These are phyloP conservation scores for Phtheirospermum japonicum DNA, from an alignment of 257 asterid genomes.

Conservation along the genomic window DNA sequence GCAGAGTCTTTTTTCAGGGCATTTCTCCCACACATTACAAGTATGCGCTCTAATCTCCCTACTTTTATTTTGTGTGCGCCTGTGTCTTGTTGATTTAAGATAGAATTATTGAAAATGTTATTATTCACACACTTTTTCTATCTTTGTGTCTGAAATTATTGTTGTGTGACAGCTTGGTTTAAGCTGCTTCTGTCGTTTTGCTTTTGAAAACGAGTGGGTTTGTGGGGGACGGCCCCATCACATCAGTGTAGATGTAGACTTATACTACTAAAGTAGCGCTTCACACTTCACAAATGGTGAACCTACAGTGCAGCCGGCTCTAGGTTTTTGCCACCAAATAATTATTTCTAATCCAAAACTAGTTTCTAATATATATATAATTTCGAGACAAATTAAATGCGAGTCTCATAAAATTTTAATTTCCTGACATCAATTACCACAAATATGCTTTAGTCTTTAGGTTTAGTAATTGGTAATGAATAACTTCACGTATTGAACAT, in stretches of 20 bases:
- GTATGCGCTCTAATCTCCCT: too few relatives aligned
- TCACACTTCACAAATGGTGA: not conserved
- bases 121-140: too few relatives aligned
- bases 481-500: too few relatives aligned
- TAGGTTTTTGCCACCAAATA: not conserved
- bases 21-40: conserved; percentile 92
- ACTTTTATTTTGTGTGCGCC: too few relatives aligned
- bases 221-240: not conserved
- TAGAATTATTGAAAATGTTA: not conserved
- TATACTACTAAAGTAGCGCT: too few relatives aligned
- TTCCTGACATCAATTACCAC: too few relatives aligned
- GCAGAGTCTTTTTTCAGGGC: conserved; percentile 74
- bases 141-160: conserved; percentile 25
- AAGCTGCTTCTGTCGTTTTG: conserved; percentile 33
- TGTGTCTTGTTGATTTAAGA: too few relatives aligned
- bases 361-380: not conserved
- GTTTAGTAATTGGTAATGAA: too few relatives aligned
- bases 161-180: conserved; percentile 37
- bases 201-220: conserved; percentile 23
- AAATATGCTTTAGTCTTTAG: too few relatives aligned
- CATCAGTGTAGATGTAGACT: not conserved
- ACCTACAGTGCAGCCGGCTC: too few relatives aligned
- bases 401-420: too few relatives aligned
- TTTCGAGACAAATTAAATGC: too few relatives aligned
- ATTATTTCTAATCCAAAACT: not conserved